Conservation (phyloP, 2,329 filamentous ascomycete species). For the Coniochaeta hoffmannii region DNA sequence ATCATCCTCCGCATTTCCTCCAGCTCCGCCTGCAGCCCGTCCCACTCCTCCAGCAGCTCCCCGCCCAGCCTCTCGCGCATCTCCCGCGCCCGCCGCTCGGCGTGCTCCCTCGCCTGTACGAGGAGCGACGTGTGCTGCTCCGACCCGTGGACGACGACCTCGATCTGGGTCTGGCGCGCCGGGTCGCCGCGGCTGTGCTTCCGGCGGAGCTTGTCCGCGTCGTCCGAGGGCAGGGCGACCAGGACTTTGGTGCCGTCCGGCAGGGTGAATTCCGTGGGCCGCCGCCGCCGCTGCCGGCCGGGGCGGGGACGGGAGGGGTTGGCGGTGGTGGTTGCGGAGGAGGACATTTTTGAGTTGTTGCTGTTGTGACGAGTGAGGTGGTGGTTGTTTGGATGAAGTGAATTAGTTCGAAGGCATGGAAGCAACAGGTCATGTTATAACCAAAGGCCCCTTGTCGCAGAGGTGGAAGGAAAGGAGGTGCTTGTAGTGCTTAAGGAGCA, state of each 20-base stretch:
- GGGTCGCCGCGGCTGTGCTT: slow-evolving; percentile 16
- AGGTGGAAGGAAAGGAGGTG: not conserved
- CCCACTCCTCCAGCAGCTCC: slow-evolving; percentile 45
- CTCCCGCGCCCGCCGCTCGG: slow-evolving; percentile 36
- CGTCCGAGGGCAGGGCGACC: slow-evolving; percentile 51
- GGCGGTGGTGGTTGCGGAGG: not conserved
- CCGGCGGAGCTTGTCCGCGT: slow-evolving; percentile 34
- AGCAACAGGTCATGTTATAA: too few species aligned
- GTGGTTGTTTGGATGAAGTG: too few species aligned
- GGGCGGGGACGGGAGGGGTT: not conserved
- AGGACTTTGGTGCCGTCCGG: slow-evolving; percentile 50
- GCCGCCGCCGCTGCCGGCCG: slow-evolving; percentile 18
- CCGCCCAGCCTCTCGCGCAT: slow-evolving; percentile 41
- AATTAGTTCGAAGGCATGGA: too few species aligned
- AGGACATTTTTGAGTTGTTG: not conserved
- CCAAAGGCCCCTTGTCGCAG: too few species aligned
- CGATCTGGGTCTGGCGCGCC: slow-evolving; percentile 30
- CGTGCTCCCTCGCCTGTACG: slow-evolving; percentile 42
- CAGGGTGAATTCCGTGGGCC: slow-evolving; percentile 44
- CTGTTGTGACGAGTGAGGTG: not conserved
- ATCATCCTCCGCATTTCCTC: slow-evolving; percentile 45
- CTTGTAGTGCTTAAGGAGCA: not conserved
- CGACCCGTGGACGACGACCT: slow-evolving; percentile 52
- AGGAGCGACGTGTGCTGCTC: slow-evolving; percentile 38
- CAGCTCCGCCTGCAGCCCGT: slow-evolving; percentile 45